Conservation (phyloP, 1,284 basidiomycete species). For the Tilletiaria anomala region DNA sequence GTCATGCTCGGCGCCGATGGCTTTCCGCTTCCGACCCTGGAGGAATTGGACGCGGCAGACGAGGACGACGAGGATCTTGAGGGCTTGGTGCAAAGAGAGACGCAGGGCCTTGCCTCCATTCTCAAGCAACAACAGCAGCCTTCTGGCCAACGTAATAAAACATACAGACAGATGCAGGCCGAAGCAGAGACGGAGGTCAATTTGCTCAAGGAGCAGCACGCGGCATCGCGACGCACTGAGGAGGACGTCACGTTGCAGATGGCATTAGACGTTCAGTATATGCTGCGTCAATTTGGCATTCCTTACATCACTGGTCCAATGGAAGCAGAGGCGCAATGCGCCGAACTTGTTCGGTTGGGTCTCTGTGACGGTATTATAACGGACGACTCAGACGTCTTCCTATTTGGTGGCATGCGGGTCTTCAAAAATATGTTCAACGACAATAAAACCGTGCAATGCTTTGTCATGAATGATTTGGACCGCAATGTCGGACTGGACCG, state of each 20-base stretch:
- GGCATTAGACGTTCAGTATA: slow-evolving; percentile 77
- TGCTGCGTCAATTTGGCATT: slow-evolving; percentile 80
- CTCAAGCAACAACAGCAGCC: too few species aligned
- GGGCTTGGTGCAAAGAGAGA: slow-evolving; percentile 30
- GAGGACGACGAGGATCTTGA: slow-evolving; percentile 15
- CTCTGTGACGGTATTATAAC: slow-evolving; percentile 97
- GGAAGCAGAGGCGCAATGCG: slow-evolving; percentile 98
- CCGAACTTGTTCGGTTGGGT: slow-evolving; percentile 66
- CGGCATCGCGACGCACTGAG: slow-evolving; percentile 76
- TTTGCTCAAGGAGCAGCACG: slow-evolving; percentile 63
- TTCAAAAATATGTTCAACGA: slow-evolving; percentile 99
- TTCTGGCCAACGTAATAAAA: too few species aligned
- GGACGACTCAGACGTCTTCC: slow-evolving; percentile 96
- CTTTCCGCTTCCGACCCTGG: slow-evolving; percentile 60
- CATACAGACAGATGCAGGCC: slow-evolving; percentile 48
- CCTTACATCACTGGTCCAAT: slow-evolving; percentile 96
- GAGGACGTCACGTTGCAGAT: slow-evolving; percentile 91
- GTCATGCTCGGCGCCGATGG: slow-evolving; percentile 30
- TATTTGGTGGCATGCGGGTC: slow-evolving; percentile 82
- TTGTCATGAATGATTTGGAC: slow-evolving; percentile 65
- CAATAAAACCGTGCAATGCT: slow-evolving; percentile 94
- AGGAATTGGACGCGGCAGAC: slow-evolving; percentile 50
- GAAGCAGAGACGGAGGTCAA: slow-evolving; percentile 89
- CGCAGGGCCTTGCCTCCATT: background rate
- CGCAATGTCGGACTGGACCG: slow-evolving; percentile 78